These are phyloP conservation scores for Graphium sp. DNA, from an alignment of 2,329 filamentous ascomycete species.

Conservation along the genomic window DNA sequence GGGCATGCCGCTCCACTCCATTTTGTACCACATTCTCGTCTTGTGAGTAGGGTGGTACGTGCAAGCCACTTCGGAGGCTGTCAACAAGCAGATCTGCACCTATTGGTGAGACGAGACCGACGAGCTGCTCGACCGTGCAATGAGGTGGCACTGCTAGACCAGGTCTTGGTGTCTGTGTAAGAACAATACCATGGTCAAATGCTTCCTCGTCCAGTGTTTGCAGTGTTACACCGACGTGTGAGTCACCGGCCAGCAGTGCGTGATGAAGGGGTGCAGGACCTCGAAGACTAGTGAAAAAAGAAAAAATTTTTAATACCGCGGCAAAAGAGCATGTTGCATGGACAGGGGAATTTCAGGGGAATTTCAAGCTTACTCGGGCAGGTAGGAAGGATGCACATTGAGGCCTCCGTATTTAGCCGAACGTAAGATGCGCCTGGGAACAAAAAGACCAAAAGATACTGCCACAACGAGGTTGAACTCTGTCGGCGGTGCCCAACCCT, in stretches of 20 bases:
- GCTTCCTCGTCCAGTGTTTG: constrained; percentile 64
- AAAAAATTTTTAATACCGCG: too few species aligned
- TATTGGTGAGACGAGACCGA: constrained; percentile 35
- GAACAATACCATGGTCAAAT: constrained; percentile 67
- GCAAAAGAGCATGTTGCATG: too few species aligned
- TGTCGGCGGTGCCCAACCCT: constrained; percentile 53
- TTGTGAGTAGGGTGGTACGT: constrained; percentile 39
- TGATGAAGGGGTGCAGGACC: constrained; percentile 80
- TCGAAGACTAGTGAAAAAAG: constrained; percentile 38
- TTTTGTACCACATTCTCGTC: constrained; percentile 10
- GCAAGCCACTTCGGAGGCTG: constrained; percentile 43
- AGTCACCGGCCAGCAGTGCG: constrained; percentile 48
- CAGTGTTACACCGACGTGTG: constrained; percentile 58
- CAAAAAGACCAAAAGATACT: constrained; percentile 85
- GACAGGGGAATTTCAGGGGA: neutral
- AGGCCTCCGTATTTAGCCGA: constrained; percentile 66
- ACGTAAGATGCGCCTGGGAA: constrained; percentile 59
- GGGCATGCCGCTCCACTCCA: constrained; percentile 32
- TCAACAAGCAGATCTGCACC: constrained; percentile 57
- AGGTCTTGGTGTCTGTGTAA: constrained; percentile 49
- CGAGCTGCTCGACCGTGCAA: constrained; percentile 24
- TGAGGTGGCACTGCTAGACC: constrained; percentile 31
- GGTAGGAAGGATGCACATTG: constrained; percentile 82
- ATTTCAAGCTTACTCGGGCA: constrained; percentile 69
- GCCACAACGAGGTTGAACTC: constrained; percentile 67